Evolutionary conservation across 345 rosid species (phyloP), one percentile per base, ranked within the genome.

Genomic region (Geranium brycei): DNA sequence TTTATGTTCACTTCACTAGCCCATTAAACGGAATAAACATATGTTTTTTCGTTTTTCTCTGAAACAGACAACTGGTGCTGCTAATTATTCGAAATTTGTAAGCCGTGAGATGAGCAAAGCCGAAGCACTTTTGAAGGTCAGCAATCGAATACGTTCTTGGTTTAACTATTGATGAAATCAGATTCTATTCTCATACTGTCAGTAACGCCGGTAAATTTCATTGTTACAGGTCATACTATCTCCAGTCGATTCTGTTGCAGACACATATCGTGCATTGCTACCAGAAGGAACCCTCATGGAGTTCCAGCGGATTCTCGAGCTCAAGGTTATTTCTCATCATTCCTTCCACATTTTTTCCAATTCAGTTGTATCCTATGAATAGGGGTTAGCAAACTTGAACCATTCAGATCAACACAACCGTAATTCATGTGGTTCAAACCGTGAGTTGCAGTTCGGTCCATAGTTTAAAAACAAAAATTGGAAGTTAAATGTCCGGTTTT

Each of bases 21-120:
- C n/a, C n/a, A n/a, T n/a, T n/a, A n/a, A n/a, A n/a, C n/a, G n/a
- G n/a, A n/a, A n/a, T n/a, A n/a, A n/a, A n/a, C n/a, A n/a, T n/a
- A n/a, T n/a, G n/a, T 28, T 17, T 15, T 31, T 66, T 60, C 55
- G 18, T 63, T 53, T 70, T 70, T 73, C 17, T 67, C 11, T 60
- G 68, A 64, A 41, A 57, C 83, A 93, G 99, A 79, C 91, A 31
- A 73, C 99, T 19, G 76, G 79, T 69, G 95, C 97, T 79, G 87
- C 95, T 40, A 87, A 89, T 76, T 93, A 90, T 73, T 81, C 91
- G 5, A 90, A 88, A 84, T 93, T 93, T 71, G 95, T 93, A 56
- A 93, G 92, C 79, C 92, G 97, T 68, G 97, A 90, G 84, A 93
- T 93, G 99, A 90, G 99, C 85, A 88, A 89, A 85, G 99, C 97